Conservation (phyloP, 1,284 basidiomycete genomes). For the Cystobasidium sp. region DNA sequence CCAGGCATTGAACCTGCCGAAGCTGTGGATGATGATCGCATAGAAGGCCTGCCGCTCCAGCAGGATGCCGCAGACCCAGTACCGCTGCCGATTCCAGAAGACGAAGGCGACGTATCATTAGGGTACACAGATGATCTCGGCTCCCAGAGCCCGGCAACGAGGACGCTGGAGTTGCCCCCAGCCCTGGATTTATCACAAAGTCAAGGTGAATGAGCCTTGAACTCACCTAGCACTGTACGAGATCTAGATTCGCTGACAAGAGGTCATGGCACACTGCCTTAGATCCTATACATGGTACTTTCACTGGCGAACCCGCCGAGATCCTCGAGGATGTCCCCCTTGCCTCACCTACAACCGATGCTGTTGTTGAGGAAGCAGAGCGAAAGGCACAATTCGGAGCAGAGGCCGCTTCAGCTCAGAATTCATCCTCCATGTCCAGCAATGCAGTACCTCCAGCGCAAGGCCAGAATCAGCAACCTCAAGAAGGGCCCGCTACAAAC, state of each 20-base stretch:
- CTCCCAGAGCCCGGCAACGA: constrained; percentile 19
- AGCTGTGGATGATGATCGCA: constrained; percentile 1
- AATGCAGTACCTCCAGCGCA: not conserved
- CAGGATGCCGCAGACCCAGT: not conserved
- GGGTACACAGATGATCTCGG: constrained; percentile 9
- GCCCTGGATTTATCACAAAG: constrained; percentile 28
- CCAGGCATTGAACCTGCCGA: not conserved
- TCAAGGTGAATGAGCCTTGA: not conserved
- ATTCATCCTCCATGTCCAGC: not conserved
- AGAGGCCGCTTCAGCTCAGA: not conserved
- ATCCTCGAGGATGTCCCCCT: constrained; percentile 9
- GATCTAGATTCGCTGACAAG: too few relatives aligned
- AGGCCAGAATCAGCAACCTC: constrained; percentile 3
- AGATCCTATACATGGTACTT: constrained; percentile 1
- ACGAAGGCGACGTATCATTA: not conserved
- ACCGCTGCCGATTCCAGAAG: not conserved
- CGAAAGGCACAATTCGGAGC: not conserved
- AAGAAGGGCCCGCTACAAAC: not conserved
- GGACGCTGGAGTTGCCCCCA: constrained; percentile 33
- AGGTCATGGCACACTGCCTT: not conserved
- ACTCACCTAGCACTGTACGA: not conserved
- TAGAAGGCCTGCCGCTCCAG: not conserved
- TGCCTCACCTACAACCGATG: constrained; percentile 34
- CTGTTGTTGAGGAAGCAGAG: constrained; percentile 5
- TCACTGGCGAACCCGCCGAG: not conserved